Conservation (phyloP, 2,329 filamentous ascomycete species). For the Penicillium frequentans region DNA sequence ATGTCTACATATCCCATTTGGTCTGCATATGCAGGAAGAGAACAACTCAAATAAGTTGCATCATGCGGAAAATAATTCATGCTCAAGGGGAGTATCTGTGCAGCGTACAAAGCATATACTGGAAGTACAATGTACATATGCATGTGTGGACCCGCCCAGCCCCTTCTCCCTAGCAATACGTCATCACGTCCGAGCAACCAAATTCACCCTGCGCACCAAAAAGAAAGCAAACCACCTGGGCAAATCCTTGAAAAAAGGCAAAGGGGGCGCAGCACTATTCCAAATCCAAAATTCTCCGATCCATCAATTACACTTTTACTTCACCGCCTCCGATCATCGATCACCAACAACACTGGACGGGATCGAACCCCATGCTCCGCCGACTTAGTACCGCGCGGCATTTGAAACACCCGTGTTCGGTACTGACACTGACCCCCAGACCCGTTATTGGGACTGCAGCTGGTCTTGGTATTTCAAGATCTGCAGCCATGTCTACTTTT, state of each 20-base stretch:
- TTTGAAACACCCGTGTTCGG: neutral
- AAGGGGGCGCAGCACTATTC: neutral
- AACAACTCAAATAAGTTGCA: neutral
- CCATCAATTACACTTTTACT: neutral
- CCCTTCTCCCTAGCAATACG: neutral
- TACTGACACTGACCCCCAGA: neutral
- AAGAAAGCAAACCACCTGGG: neutral
- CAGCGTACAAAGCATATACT: too few relatives aligned
- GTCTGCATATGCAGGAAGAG: neutral
- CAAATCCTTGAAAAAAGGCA: neutral
- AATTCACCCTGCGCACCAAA: neutral
- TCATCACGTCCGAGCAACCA: neutral
- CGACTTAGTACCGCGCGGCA: neutral
- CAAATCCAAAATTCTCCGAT: neutral
- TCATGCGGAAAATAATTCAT: neutral
- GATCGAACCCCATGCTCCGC: neutral
- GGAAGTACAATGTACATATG: too few relatives aligned
- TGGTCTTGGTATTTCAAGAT: neutral
- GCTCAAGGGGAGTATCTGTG: neutral
- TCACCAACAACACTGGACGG: neutral
- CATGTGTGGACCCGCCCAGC: neutral
- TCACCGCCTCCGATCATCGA: neutral
- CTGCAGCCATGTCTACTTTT: conserved; percentile 43
- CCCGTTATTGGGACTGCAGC: neutral
- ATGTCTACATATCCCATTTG: neutral